Conservation (phyloP, 805 yeast species). For the Wickerhamiella spandovensis region DNA sequence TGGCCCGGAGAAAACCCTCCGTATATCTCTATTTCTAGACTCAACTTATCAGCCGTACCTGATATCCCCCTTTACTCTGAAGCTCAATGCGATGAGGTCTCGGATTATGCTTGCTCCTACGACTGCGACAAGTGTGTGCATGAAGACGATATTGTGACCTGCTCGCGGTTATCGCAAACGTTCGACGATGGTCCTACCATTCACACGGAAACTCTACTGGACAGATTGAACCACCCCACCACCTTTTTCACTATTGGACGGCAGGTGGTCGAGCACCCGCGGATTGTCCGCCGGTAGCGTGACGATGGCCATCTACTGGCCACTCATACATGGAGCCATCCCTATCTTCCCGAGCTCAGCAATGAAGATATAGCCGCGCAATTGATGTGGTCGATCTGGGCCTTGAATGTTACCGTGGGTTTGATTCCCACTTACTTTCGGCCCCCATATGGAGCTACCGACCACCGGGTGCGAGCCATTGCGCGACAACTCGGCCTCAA, state of each 20-base stretch:
- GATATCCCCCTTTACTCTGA: constrained; percentile 23
- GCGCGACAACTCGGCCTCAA: constrained; percentile 76
- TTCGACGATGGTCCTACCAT: constrained; percentile 93
- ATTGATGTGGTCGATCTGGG: constrained; percentile 93
- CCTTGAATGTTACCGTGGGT: constrained; percentile 86
- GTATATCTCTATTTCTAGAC: constrained; percentile 56
- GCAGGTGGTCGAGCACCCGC: constrained; percentile 66
- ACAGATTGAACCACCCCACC: constrained; percentile 31
- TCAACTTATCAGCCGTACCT: constrained; percentile 44
- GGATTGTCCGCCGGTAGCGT: constrained; percentile 45
- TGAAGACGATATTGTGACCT: constrained; percentile 62
- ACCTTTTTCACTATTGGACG: constrained; percentile 82
- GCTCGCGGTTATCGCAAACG: constrained; percentile 66
- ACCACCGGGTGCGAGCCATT: constrained; percentile 69
- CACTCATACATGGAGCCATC: constrained; percentile 89
- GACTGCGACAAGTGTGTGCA: constrained; percentile 74
- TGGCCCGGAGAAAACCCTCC: constrained; percentile 81
- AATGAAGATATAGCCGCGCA: constrained; percentile 82
- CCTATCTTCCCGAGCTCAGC: constrained; percentile 59
- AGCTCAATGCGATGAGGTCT: constrained; percentile 43
- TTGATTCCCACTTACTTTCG: constrained; percentile 87
- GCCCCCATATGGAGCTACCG: constrained; percentile 95
- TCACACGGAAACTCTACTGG: constrained; percentile 47
- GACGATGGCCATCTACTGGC: constrained; percentile 66
- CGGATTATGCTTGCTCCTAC: constrained; percentile 55